Conservation (phyloP, 2,329 filamentous ascomycete genomes). For the Venturia oleaginea region DNA sequence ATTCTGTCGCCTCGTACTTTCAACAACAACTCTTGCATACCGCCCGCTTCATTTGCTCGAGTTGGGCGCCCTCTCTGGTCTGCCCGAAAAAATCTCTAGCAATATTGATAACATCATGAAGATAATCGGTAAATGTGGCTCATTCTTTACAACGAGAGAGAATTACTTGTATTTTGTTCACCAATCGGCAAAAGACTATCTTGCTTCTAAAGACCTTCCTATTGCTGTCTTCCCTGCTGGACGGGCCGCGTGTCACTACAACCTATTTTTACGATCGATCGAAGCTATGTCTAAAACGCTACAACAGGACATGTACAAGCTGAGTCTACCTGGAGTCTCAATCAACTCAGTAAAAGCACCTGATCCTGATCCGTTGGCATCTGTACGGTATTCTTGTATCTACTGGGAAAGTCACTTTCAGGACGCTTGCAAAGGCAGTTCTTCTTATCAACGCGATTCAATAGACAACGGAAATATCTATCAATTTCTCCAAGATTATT, state of each 20-base stretch:
- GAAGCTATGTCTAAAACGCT: conserved; percentile 19
- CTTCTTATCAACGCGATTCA: neutral
- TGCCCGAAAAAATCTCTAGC: no score
- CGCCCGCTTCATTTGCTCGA: no score
- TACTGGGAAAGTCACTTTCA: conserved; percentile 28
- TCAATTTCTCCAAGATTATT: conserved; percentile 15
- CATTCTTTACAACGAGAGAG: conserved; percentile 30
- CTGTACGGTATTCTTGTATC: conserved; percentile 22
- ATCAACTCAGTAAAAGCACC: conserved; percentile 18
- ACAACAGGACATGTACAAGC: no score
- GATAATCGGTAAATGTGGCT: conserved; percentile 30
- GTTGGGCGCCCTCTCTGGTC: no score
- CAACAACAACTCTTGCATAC: no score
- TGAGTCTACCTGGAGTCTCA: conserved; percentile 16
- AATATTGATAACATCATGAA: no score
- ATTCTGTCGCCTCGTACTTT: no score
- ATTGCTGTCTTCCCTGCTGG: no score
- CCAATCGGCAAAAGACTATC: conserved; percentile 37
- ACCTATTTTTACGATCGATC: conserved; percentile 30
- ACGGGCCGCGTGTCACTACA: no score
- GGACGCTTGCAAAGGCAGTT: conserved; percentile 13
- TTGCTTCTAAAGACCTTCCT: no score
- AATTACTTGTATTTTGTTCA: conserved; percentile 31
- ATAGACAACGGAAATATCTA: conserved; percentile 7
- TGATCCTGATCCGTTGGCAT: conserved; percentile 21